These are phyloP conservation scores for Aristolochia californica DNA, from an alignment of 164 flowering plant genomes.

Conservation along the genomic window DNA sequence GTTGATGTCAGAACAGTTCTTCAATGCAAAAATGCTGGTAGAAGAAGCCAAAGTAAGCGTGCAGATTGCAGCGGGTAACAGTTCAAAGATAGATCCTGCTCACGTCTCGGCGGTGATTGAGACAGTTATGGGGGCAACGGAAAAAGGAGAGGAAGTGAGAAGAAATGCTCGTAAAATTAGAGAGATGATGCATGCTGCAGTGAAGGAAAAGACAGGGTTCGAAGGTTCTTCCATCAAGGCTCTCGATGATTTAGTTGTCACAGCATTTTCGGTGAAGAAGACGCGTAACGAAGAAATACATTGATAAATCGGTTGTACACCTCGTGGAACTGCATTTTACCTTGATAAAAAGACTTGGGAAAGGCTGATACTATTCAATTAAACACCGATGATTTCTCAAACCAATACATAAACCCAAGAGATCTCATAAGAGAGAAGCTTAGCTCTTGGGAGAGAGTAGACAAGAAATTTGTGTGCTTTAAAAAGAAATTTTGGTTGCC, in stretches of 20 bases:
- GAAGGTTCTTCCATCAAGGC: conserved; percentile 6
- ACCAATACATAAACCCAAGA: too few species aligned
- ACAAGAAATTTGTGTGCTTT: too few species aligned
- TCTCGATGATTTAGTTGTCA: conserved; percentile 9
- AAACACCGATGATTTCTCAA: too few species aligned
- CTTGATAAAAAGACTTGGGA: too few species aligned
- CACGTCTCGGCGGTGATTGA: not conserved
- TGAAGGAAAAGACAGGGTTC: not conserved
- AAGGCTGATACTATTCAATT: too few species aligned
- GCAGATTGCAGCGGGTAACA: conserved; percentile 6
- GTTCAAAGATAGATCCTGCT: not conserved
- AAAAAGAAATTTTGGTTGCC: too few species aligned
- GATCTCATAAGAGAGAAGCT: too few species aligned
- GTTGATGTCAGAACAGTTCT: conserved; percentile 6
- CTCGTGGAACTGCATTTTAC: too few species aligned
- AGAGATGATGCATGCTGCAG: conserved; percentile 5
- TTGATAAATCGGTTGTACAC: too few species aligned
- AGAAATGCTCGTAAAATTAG: conserved; percentile 2
- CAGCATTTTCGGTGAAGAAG: too few species aligned
- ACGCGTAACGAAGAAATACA: too few species aligned
- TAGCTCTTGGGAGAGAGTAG: too few species aligned
- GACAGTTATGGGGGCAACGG: conserved; percentile 7
- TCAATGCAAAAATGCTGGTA: conserved; percentile 10
- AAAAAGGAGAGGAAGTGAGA: conserved; percentile 8
- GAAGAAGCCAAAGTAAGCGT: conserved; percentile 9